These are phyloP conservation scores for Pleurotus cornucopiae DNA, from an alignment of 768 basidiomycete genomes.

Conservation along the genomic window DNA sequence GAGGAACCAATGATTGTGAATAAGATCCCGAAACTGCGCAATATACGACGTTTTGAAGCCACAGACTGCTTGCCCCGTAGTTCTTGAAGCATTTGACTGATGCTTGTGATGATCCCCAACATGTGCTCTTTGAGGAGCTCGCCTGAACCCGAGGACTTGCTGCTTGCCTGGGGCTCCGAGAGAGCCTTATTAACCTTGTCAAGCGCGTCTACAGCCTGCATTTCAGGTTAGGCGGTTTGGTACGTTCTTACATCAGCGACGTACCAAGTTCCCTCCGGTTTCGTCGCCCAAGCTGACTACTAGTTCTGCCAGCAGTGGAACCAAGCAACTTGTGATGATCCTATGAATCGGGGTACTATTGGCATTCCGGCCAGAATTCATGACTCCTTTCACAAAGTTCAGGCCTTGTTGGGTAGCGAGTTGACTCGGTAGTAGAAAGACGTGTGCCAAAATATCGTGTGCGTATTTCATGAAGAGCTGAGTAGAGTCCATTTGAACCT, in stretches of 20 bases:
- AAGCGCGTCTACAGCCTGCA: conserved; percentile 31
- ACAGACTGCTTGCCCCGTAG: conserved; percentile 72
- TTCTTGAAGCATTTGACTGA: conserved; percentile 87
- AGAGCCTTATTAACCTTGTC: conserved; percentile 45
- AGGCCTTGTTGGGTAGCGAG: conserved; percentile 56
- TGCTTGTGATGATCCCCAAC: conserved; percentile 78
- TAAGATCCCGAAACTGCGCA: conserved; percentile 74
- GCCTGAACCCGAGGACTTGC: conserved; percentile 27
- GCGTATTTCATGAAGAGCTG: conserved; percentile 53
- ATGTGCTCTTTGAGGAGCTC: conserved; percentile 70
- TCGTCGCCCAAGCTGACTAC: conserved; percentile 78
- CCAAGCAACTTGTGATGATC: conserved; percentile 62
- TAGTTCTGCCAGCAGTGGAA: conserved; percentile 69
- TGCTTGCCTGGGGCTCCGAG: conserved; percentile 12
- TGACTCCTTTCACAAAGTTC: conserved; percentile 55
- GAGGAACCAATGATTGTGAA: conserved; percentile 65
- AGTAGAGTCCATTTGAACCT: conserved; percentile 40
- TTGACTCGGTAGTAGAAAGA: conserved; percentile 56
- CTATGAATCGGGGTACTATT: conserved; percentile 36
- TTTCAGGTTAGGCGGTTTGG: too few relatives aligned
- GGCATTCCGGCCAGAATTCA: conserved; percentile 42
- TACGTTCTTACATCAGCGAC: conserved; percentile 11
- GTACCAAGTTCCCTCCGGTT: conserved; percentile 41
- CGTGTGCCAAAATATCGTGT: conserved; percentile 58
- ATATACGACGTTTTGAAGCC: conserved; percentile 66